A percentile compares a stretch with the other conserved stretches of the same genome.
These are phyloP conservation scores for Penicillium sp. DNA, from an alignment of 2,329 filamentous ascomycete genomes.

Conservation along the genomic window DNA sequence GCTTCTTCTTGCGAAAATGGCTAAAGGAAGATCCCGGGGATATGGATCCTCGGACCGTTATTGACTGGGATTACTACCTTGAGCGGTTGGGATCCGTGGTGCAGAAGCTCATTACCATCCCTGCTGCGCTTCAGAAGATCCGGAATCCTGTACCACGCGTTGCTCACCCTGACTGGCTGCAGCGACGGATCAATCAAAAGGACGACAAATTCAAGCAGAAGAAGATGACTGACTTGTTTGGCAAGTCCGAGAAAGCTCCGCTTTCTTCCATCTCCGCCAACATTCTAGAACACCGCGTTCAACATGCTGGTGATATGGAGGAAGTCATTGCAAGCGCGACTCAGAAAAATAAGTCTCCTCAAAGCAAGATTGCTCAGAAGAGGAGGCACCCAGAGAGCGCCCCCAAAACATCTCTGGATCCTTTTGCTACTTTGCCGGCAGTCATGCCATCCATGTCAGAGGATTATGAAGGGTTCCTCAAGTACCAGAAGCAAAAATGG, in stretches of 20 bases:
- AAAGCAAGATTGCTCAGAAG: constrained; percentile 59
- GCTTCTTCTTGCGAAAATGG: constrained; percentile 91
- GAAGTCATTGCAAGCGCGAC: constrained; percentile 66
- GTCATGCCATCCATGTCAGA: constrained; percentile 80
- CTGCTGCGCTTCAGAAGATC: constrained; percentile 91
- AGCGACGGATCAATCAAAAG: constrained; percentile 87
- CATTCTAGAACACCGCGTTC: constrained; percentile 56
- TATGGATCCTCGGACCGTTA: constrained; percentile 82
- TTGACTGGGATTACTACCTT: constrained; percentile 97
- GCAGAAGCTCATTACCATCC: constrained; percentile 98
- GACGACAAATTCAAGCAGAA: constrained; percentile 98
- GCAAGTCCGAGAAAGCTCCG: constrained; percentile 59
- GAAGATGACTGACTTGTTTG: constrained; percentile 94
- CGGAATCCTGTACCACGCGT: constrained; percentile 92
- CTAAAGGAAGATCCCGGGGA: constrained; percentile 86
- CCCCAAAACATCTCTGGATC: constrained; percentile 64
- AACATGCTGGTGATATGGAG: constrained; percentile 67
- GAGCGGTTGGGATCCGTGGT: constrained; percentile 96
- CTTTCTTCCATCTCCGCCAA: constrained; percentile 70
- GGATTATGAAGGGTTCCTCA: constrained; percentile 82
- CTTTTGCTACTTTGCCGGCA: constrained; percentile 76
- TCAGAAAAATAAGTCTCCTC: constrained; percentile 64
- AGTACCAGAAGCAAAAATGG: constrained; percentile 98
- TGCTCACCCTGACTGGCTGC: constrained; percentile 93
- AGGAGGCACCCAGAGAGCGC: constrained; percentile 69